Evolutionary conservation across 345 rosid genomes (phyloP), one percentile per base, ranked within the genome.

Genomic region (Eucalyptus guilfoylei): DNA sequence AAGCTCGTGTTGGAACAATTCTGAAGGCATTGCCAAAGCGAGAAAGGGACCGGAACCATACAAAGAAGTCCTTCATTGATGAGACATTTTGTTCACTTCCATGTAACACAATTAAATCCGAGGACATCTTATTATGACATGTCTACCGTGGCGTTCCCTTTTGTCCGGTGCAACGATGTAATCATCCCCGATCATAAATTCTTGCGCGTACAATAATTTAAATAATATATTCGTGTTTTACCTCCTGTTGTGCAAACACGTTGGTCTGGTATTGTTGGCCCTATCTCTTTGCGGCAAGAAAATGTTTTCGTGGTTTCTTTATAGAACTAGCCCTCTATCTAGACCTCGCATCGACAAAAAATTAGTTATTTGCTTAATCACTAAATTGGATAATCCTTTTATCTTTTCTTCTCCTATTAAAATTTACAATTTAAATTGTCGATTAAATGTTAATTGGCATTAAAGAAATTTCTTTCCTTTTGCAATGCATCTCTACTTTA

Each of bases 1-100:
- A 91, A 94, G 88, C 92, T 92, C 47, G 92, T 93, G 60, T 80
- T 92, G 49, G 88, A 91, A 17, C 89, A 92, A 89, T 93, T 94
- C 92, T 93, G 92, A 92, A 67, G 1, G 28, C 83, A 23, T 12
- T 40, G 83, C 83, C 28, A 17, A 17, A 69, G 80, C 11, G 44
- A 34, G 44, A 34, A 34, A 21, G 26, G 44, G 80, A 34, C 80
- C 40, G 3, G 80, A 69, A 34, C 40, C 42, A 2, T 34, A 3
- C 42, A 2, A 32, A 55, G 30, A 10, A 24, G 24, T 17, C 37
- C 80, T 34, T 16, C 6, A 34, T 32, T 69, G 24, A 69, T 69
- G 83, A 76, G 83, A 11, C 42, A 11, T 11, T 11, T 23, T 76
- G 47, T 76, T 40, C 47, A 11, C 9, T 11, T 76, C 83, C 83